A percentile compares a stretch with the other conserved stretches of the same genome.
These are phyloP conservation scores for Myotisia sp. DNA, from an alignment of 2,329 filamentous ascomycete species.

Conservation along the genomic window DNA sequence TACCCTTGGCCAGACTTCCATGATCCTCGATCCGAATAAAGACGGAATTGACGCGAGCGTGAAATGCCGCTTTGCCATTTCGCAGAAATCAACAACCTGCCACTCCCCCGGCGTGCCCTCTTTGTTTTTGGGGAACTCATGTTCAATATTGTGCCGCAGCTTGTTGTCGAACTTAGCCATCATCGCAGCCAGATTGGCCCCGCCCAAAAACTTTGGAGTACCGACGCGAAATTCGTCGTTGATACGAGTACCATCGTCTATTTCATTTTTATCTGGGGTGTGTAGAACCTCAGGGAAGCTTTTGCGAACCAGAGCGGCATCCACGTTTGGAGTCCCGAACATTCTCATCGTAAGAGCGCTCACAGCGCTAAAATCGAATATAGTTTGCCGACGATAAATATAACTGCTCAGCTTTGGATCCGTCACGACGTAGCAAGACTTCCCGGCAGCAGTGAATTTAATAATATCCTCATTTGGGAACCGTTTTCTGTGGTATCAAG, in stretches of 20 bases:
- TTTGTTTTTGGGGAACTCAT: slow-evolving; percentile 11
- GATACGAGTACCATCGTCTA: slow-evolving; percentile 10
- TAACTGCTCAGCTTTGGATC: slow-evolving; percentile 14
- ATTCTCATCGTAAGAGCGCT: slow-evolving; percentile 8
- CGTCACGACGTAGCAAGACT: slow-evolving; percentile 14
- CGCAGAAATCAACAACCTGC: slow-evolving; percentile 13
- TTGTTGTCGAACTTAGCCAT: slow-evolving; percentile 11
- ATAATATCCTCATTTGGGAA: slow-evolving; percentile 6
- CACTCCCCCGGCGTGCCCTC: slow-evolving; percentile 8
- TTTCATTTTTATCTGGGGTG: slow-evolving; percentile 9
- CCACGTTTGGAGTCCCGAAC: slow-evolving; percentile 12
- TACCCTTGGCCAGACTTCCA: slow-evolving; percentile 13
- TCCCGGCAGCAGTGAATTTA: slow-evolving; percentile 10
- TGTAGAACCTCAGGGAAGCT: slow-evolving; percentile 11
- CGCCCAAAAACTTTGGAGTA: slow-evolving; percentile 9
- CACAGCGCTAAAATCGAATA: slow-evolving; percentile 14
- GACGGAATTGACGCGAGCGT: slow-evolving; percentile 13
- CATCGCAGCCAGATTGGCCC: slow-evolving; percentile 7
- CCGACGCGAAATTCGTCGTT: slow-evolving; percentile 10
- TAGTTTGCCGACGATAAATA: slow-evolving; percentile 13
- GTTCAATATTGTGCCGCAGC: slow-evolving; percentile 12
- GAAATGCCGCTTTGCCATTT: slow-evolving; percentile 11
- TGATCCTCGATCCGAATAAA: slow-evolving; percentile 13
- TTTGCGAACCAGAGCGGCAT: no score
- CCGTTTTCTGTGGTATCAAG: no score